Evolutionary conservation across 805 yeast species (phyloP), one percentile per base, ranked within the genome.

Genomic region (Ogataea henricii): DNA sequence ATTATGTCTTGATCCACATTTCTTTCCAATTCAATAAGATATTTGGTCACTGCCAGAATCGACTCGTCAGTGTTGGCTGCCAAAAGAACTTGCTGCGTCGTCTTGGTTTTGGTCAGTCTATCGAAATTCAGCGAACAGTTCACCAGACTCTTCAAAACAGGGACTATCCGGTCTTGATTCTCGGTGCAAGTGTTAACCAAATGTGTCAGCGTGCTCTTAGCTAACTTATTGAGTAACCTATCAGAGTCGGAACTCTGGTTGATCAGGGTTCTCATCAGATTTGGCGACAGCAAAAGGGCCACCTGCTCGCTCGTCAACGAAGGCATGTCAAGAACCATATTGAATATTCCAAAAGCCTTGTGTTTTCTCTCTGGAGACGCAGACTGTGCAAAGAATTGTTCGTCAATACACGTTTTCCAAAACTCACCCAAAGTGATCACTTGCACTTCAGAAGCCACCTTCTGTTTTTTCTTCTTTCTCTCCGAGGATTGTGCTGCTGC

Each of bases 351-450:
- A 57, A 91, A 81, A 0, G 97, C 98, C 78, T 89, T 79, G 65
- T 77, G 87, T 64, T 91, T 92, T 48, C 96, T 74, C 64, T 91
- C 97, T 26, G 84, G 79, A 1, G 97, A 89, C 0, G 96, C 75
- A 54, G 83, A 81, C 30, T 80, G 81, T 4, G 87, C 73, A 56
- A 92, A 91, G 50, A 87, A 79, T 3, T 86, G 77, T 57, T 89
- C 94, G 62, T 92, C 97, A 13, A 92, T 78, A 5, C 82, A 83
- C 3, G 76, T 71, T 56, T 81, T 79, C 96, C 96, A 90, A 64
- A 92, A 90, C 45, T 87, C 94, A 7, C 71, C 64, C 34, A 81
- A 60, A 2, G 72, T 64, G 22, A 80, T 64, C 21, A 41, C 26
- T 12, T 55, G 63, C 8, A 46, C 12, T 18, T 57, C 53, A 23